A percentile compares a stretch with the other conserved stretches of the same genome.
phyloP scores from a whole-genome alignment of 2,329 filamentous ascomycete genomes.

The Rhynchosporium agropyri region DNA sequence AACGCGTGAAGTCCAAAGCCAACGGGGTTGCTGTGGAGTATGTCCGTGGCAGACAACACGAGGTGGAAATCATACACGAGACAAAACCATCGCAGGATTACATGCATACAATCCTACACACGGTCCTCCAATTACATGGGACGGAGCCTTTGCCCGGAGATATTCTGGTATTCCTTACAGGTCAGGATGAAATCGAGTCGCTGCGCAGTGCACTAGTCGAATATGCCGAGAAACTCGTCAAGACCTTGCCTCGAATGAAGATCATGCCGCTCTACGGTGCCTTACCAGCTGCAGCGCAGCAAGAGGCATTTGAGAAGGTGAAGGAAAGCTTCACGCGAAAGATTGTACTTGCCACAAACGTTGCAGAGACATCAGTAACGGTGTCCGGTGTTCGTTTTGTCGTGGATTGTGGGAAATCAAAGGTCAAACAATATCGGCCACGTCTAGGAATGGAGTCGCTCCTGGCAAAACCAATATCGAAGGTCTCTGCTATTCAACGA shows the following conservation, averaged over 20 bases:
- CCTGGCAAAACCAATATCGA: slow-evolving; percentile 86
- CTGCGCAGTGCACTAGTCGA: slow-evolving; percentile 81
- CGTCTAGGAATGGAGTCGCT: slow-evolving; percentile 87
- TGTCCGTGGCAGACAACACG: slow-evolving; percentile 85
- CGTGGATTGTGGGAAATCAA: slow-evolving; percentile 90
- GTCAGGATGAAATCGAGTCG: slow-evolving; percentile 88
- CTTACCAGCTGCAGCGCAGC: slow-evolving; percentile 82
- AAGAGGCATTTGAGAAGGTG: slow-evolving; percentile 79
- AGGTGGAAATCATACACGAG: slow-evolving; percentile 78
- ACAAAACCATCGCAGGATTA: slow-evolving; percentile 76
- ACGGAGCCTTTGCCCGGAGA: slow-evolving; percentile 92
- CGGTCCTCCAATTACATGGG: slow-evolving; percentile 82
- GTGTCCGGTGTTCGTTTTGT: slow-evolving; percentile 92
- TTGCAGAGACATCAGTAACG: slow-evolving; percentile 97
- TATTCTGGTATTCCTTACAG: slow-evolving; percentile 87
- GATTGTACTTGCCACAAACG: slow-evolving; percentile 91
- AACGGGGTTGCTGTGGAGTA: slow-evolving; percentile 46
- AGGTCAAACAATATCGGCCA: slow-evolving; percentile 87
- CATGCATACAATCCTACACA: slow-evolving; percentile 77
- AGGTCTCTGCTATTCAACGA: slow-evolving; percentile 89
- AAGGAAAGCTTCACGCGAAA: slow-evolving; percentile 77
- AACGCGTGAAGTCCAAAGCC: slow-evolving; percentile 24
- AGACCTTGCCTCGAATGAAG: slow-evolving; percentile 71
- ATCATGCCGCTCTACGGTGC: slow-evolving; percentile 88
- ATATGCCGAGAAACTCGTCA: slow-evolving; percentile 71